Conservation (phyloP, 192 early-diverging fungal species). For the Linnemannia schmuckeri region DNA sequence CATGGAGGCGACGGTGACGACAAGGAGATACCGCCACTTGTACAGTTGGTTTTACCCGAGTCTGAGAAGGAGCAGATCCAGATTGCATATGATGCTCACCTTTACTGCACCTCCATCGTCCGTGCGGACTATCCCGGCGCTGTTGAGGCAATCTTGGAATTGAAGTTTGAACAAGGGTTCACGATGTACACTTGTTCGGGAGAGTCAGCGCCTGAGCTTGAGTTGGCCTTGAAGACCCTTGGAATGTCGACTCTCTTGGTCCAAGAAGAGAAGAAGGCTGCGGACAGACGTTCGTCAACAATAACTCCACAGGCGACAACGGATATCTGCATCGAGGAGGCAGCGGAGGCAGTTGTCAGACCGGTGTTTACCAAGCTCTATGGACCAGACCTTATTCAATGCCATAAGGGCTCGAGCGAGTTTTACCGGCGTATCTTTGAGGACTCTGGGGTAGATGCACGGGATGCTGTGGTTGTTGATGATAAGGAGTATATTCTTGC, state of each 20-base stretch:
- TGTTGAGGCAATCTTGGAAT: constrained; percentile 30
- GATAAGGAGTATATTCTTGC: constrained; percentile 44
- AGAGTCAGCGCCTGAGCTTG: constrained; percentile 23
- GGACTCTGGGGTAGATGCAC: constrained; percentile 21
- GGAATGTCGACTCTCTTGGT: constrained; percentile 13
- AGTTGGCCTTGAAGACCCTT: constrained; percentile 30
- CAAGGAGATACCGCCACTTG: neutral
- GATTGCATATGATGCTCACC: constrained; percentile 18
- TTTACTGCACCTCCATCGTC: constrained; percentile 20
- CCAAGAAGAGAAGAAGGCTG: neutral
- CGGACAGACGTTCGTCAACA: neutral
- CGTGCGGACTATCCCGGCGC: constrained; percentile 38
- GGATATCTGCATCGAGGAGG: neutral
- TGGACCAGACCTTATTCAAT: constrained; percentile 33
- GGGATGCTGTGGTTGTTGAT: constrained; percentile 38
- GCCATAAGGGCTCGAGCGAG: constrained; percentile 27
- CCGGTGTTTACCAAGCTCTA: constrained; percentile 41
- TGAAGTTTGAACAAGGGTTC: constrained; percentile 34
- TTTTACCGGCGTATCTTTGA: constrained; percentile 33
- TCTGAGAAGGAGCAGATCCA: constrained; percentile 22
- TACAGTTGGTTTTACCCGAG: constrained; percentile 21
- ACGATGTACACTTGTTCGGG: constrained; percentile 47
- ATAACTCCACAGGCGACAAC: neutral
- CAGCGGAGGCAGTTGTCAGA: neutral
- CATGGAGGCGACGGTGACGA: neutral